These are phyloP conservation scores for Sanghuangporus sanghuang DNA, from an alignment of 1,284 basidiomycete genomes.

Conservation along the genomic window DNA sequence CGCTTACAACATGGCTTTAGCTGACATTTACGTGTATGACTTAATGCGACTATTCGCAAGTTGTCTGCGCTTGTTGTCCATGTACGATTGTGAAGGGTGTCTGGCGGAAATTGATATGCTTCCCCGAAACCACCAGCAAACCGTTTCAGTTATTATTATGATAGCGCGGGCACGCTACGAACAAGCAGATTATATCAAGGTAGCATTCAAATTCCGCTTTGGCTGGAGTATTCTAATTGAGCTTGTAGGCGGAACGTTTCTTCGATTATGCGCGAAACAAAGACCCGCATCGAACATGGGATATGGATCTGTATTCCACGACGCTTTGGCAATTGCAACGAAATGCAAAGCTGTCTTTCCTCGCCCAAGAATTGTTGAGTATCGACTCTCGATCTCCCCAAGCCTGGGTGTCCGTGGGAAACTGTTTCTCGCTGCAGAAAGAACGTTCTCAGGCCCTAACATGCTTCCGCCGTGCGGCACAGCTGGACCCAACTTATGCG, in stretches of 20 bases:
- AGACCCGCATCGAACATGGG: constrained; percentile 80
- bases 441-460: constrained; percentile 87
- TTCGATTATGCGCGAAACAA: constrained; percentile 76
- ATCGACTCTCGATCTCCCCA: constrained; percentile 79
- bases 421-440: constrained; percentile 87
- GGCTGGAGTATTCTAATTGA: not conserved
- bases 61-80: constrained; percentile 66
- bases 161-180: constrained; percentile 86
- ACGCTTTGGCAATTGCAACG: constrained; percentile 88
- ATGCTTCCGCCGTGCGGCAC: constrained; percentile 85
- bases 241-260: constrained; percentile 71
- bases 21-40: constrained; percentile 80
- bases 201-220: not conserved
- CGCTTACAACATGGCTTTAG: constrained; percentile 61
- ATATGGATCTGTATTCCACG: constrained; percentile 94
- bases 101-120: constrained; percentile 72
- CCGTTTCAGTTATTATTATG: constrained; percentile 75
- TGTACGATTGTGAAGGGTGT: constrained; percentile 73
- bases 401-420: constrained; percentile 93
- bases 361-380: constrained; percentile 85
- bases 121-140: constrained; percentile 70
- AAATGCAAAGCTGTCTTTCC: constrained; percentile 76
- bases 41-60: constrained; percentile 77
- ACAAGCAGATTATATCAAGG: constrained; percentile 73
- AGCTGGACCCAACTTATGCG: constrained; percentile 79